Base-by-base conservation (phyloP, 2,329 filamentous ascomycete genomes). In the Cytospora piceae region DNA sequence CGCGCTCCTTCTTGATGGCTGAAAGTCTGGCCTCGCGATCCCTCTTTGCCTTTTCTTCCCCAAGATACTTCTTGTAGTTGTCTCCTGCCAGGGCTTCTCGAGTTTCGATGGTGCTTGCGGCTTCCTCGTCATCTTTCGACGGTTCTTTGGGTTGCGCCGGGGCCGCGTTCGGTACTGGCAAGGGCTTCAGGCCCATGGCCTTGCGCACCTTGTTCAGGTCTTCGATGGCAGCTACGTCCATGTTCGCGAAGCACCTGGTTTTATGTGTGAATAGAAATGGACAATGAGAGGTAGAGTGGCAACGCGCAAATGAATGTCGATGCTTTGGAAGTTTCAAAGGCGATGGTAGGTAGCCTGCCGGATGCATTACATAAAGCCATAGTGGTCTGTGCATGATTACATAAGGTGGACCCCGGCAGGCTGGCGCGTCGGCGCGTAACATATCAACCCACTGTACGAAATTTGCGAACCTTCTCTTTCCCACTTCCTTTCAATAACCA, bases 131-230 rank as follows among this genome's bases (percentile, higher is more conserved):
- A 65, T 82, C 84, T 64, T 82, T 81, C 58, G 66, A 79, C 70
- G 69, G 74, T 66, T 73, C 71, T 67, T 73, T 75, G 74, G 76
- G 77, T 64, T 72, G 76, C 65, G 74, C 72, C 55, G 75, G 75
- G 54, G 78, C 77, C 66, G 83, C 84, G 70, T 92, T 92, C 31
- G 94, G 91, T 14, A 96, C 91, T 29, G 93, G 92, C 73, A 98
- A 81, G 31, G 93, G 94, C 75, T 94, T 92, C 82, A 97, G 88
- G 74, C 94, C 94, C 80, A 97, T 87, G 58, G 93, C 92, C 72
- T 90, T 84, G 73, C 94, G 93, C 74, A 97, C 90, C 75, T 94
- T 91, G 81, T 98, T 98, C 70, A 92, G 93, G 83, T 97, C 93
- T 78, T 96, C 92, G 74, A 98, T 94, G 32, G 91, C 90, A 54